A percentile compares a stretch with the other conserved stretches of the same genome.
These are phyloP conservation scores for Fusarium sp. DNA, from an alignment of 2,329 filamentous ascomycete genomes.

Conservation along the genomic window DNA sequence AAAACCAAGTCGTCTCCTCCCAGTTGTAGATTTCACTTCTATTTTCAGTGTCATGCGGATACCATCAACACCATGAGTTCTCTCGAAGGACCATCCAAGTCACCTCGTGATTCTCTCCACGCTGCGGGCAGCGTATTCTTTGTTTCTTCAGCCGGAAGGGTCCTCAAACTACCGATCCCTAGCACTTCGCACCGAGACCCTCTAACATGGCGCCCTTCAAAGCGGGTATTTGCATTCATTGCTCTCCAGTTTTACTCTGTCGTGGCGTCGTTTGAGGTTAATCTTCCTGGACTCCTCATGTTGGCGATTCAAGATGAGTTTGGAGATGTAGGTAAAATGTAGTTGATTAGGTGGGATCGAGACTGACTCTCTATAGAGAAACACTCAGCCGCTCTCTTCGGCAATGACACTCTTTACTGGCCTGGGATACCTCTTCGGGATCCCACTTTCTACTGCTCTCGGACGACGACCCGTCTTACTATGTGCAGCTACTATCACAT, in stretches of 20 bases:
- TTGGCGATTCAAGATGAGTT: slow-evolving; percentile 13
- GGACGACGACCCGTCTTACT: slow-evolving; percentile 25
- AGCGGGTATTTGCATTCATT: slow-evolving; percentile 16
- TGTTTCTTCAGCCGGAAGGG: slow-evolving; percentile 25
- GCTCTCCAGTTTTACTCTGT: slow-evolving; percentile 20
- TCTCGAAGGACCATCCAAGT: neutral
- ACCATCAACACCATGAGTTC: slow-evolving; percentile 10
- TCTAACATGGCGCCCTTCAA: slow-evolving; percentile 26
- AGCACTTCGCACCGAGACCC: slow-evolving; percentile 30
- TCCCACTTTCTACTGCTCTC: slow-evolving; percentile 27
- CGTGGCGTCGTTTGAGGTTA: slow-evolving; percentile 11
- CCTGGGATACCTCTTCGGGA: slow-evolving; percentile 7
- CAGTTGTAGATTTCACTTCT: neutral
- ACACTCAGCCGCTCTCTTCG: slow-evolving; percentile 8
- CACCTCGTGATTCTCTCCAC: slow-evolving; percentile 22
- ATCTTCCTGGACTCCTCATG: slow-evolving; percentile 12
- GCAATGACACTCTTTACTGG: slow-evolving; percentile 30
- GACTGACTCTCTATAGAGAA: neutral
- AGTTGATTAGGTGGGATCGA: no score
- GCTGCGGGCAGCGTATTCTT: slow-evolving; percentile 41
- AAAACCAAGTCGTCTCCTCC: neutral
- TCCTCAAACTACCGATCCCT: slow-evolving; percentile 30
- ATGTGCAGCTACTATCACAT: neutral
- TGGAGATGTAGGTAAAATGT: neutral
- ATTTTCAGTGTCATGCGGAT: neutral